phyloP scores from a whole-genome alignment of 202 grass and related monocot species.

The Panicum virgatum region DNA sequence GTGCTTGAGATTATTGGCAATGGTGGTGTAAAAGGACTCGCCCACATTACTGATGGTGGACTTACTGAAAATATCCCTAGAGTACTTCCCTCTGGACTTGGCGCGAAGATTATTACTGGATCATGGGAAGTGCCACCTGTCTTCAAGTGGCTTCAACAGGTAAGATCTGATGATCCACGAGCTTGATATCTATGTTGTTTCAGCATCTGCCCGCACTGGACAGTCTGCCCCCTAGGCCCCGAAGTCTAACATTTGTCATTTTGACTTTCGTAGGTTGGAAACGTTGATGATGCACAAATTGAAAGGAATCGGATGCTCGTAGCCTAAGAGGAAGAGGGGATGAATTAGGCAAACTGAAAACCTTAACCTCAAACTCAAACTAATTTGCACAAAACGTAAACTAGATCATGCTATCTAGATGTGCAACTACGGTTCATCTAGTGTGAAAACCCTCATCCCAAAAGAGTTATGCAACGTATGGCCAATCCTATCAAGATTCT shows the following conservation, averaged over 20 bases:
- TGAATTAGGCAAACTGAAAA: no score
- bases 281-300: conserved; percentile 67
- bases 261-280: conserved; percentile 55
- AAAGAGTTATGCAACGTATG: no score
- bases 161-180: neutral
- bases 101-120: conserved; percentile 57
- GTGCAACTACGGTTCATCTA: no score
- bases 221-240: neutral
- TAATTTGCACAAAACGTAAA: no score
- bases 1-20: conserved; percentile 77
- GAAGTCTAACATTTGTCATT: neutral
- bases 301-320: no score
- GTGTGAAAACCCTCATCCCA: no score
- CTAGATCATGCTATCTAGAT: no score
- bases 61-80: conserved; percentile 86
- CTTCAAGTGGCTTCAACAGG: conserved; percentile 81
- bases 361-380: no score
- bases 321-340: no score
- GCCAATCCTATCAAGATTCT: no score
- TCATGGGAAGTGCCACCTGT: conserved; percentile 70
- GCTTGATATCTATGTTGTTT: conserved; percentile 14
- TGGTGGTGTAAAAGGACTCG: conserved; percentile 82
- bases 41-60: conserved; percentile 91
- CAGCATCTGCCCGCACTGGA: no score
- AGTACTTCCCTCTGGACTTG: conserved; percentile 69